Evolutionary conservation across 805 yeast genomes (phyloP).

Genomic region (Vanderwaltozyma polyspora): DNA sequence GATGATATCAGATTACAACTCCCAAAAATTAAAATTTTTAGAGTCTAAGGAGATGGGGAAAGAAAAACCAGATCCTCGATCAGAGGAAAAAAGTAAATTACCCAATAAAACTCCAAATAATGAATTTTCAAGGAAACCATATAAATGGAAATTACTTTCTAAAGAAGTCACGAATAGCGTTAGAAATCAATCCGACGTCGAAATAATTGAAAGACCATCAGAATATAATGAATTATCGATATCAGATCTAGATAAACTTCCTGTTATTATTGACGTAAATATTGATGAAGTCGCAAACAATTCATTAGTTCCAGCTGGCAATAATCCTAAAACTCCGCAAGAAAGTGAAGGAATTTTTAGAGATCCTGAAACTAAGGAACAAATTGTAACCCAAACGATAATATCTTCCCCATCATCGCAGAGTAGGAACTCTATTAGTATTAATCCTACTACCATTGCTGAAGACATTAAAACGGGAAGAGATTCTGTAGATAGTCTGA

Average conservation of each 20-base stretch:
- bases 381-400: no score
- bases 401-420: no score
- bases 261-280: constrained; percentile 6
- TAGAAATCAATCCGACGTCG: not conserved
- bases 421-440: no score
- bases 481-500: constrained; percentile 1
- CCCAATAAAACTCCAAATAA: not conserved
- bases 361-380: not conserved
- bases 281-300: not conserved
- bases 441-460: not conserved
- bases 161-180: not conserved
- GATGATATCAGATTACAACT: constrained; percentile 4
- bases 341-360: no score
- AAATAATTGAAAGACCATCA: constrained; percentile 2
- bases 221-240: constrained; percentile 17
- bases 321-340: no score
- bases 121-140: not conserved
- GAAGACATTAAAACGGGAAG: not conserved
- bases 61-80: not conserved
- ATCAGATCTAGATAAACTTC: constrained; percentile 14
- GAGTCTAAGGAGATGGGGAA: not conserved
- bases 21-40: constrained; percentile 2
- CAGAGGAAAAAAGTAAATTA: not conserved
- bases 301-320: not conserved
- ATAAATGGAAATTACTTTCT: not conserved